Conservation (phyloP, 140 eudicot genomes). For the Stevia rebaudiana region DNA sequence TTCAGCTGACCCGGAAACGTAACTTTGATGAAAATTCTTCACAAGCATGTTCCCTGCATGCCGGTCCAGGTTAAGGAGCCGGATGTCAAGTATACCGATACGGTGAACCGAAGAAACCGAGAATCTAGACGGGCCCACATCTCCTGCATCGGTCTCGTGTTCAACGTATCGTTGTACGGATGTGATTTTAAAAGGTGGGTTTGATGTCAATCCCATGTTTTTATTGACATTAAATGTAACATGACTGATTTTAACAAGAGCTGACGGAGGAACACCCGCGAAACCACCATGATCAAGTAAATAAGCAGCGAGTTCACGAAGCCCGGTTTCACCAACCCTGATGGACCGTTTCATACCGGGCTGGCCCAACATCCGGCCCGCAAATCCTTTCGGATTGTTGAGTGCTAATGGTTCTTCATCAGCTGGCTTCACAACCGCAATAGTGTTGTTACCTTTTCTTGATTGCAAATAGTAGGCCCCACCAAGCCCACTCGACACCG, state of each 20-base stretch:
- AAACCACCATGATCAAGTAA: constrained; percentile 89
- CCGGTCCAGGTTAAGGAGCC: constrained; percentile 86
- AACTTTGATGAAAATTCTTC: constrained; percentile 45
- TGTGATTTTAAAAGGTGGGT: constrained; percentile 64
- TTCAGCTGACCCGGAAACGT: constrained; percentile 51
- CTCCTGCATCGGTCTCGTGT: constrained; percentile 88
- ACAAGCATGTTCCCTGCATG: constrained; percentile 96
- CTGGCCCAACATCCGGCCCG: constrained; percentile 91
- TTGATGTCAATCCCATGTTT: constrained; percentile 15
- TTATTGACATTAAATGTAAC: constrained; percentile 48
- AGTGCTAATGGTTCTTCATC: constrained; percentile 98
- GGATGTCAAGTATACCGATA: constrained; percentile 75
- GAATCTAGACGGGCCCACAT: constrained; percentile 85
- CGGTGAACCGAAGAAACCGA: constrained; percentile 70
- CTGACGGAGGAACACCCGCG: constrained; percentile 92
- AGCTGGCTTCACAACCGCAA: constrained; percentile 87
- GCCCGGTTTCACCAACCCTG: constrained; percentile 81
- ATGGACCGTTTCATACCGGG: constrained; percentile 87
- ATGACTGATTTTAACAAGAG: constrained; percentile 68
- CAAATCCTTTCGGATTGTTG: constrained; percentile 86
- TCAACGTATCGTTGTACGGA: constrained; percentile 75
- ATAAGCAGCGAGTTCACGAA: constrained; percentile 90
- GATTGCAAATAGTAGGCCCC: constrained; percentile 76
- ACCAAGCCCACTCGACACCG: constrained; percentile 75
- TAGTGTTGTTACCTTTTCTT: constrained; percentile 42